A percentile compares a stretch with the other conserved stretches of the same genome.
phyloP scores from a whole-genome alignment of 495 filamentous ascomycete species.

The Poronia punctata region DNA sequence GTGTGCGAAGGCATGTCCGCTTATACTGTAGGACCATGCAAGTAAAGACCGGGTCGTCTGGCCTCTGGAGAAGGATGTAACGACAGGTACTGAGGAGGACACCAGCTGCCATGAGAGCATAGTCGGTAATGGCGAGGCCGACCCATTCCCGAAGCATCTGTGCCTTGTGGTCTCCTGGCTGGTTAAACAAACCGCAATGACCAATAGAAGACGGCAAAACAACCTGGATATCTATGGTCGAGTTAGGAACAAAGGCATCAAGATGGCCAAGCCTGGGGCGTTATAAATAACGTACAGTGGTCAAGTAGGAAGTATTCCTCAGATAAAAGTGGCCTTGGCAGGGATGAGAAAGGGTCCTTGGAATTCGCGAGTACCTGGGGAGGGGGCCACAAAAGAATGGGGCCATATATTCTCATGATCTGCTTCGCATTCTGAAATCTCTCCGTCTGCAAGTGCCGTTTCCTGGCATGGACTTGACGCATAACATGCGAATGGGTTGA shows the following conservation, averaged over 20 bases:
- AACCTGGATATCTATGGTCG: slow-evolving; percentile 7
- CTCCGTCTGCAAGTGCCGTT: slow-evolving; percentile 1
- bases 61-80: slow-evolving; percentile 2
- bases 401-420: neutral
- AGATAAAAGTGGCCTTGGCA: slow-evolving; percentile 8
- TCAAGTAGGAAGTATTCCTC: slow-evolving; percentile 10
- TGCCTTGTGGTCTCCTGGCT: slow-evolving; percentile 6
- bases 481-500: slow-evolving; percentile 9
- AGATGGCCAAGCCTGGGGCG: neutral
- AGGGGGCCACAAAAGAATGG: neutral
- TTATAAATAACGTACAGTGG: slow-evolving; percentile 7
- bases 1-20: slow-evolving; percentile 5
- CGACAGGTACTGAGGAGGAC: slow-evolving; percentile 12
- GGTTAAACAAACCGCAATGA: slow-evolving; percentile 11
- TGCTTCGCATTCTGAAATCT: neutral
- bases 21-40: slow-evolving; percentile 12
- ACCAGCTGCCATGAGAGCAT: slow-evolving; percentile 6
- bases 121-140: slow-evolving; percentile 10
- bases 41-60: slow-evolving; percentile 1
- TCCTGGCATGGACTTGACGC: slow-evolving; percentile 10
- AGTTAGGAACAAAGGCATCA: neutral
- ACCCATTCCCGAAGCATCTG: slow-evolving; percentile 13
- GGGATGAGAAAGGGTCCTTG: slow-evolving; percentile 8
- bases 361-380: slow-evolving; percentile 2
- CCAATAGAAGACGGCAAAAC: slow-evolving; percentile 6